A percentile compares a stretch with the other conserved stretches of the same genome.
These are phyloP conservation scores for Boletellus deceptivus DNA, from an alignment of 1,284 basidiomycete genomes.

Conservation along the genomic window DNA sequence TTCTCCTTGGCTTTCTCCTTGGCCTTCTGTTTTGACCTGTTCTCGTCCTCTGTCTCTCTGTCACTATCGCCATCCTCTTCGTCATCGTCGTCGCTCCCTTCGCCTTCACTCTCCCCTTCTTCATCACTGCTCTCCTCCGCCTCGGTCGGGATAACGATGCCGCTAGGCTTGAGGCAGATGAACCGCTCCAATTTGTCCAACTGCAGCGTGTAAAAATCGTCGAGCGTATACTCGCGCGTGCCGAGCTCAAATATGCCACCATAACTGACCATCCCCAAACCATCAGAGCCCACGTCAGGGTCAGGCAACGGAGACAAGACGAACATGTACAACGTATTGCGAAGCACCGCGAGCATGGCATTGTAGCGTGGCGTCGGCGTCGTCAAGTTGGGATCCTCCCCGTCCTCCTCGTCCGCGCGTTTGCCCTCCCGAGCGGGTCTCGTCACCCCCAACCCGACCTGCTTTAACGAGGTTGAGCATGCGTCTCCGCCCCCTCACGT, in stretches of 20 bases:
- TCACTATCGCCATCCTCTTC: slow-evolving; percentile 36
- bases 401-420: slow-evolving; percentile 42
- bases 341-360: slow-evolving; percentile 84
- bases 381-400: slow-evolving; percentile 71
- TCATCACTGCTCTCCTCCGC: slow-evolving; percentile 62
- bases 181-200: slow-evolving; percentile 82
- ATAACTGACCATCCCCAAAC: slow-evolving; percentile 49
- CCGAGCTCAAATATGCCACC: slow-evolving; percentile 86
- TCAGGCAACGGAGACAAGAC: slow-evolving; percentile 22
- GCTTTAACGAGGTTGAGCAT: not conserved
- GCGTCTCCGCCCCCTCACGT: too few relatives aligned
- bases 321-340: slow-evolving; percentile 85
- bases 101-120: slow-evolving; percentile 51
- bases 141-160: slow-evolving; percentile 58
- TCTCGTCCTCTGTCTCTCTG: not conserved
- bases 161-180: slow-evolving; percentile 67
- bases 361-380: slow-evolving; percentile 85
- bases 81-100: slow-evolving; percentile 46
- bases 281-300: not conserved
- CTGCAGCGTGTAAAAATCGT: slow-evolving; percentile 77
- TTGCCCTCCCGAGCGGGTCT: not conserved
- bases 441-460: slow-evolving; percentile 3
- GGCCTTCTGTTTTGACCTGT: not conserved
- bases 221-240: slow-evolving; percentile 80
- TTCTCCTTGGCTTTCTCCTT: slow-evolving; percentile 11